Evolutionary conservation across 495 filamentous ascomycete genomes (phyloP).

Genomic region (Entonaema liquescens): DNA sequence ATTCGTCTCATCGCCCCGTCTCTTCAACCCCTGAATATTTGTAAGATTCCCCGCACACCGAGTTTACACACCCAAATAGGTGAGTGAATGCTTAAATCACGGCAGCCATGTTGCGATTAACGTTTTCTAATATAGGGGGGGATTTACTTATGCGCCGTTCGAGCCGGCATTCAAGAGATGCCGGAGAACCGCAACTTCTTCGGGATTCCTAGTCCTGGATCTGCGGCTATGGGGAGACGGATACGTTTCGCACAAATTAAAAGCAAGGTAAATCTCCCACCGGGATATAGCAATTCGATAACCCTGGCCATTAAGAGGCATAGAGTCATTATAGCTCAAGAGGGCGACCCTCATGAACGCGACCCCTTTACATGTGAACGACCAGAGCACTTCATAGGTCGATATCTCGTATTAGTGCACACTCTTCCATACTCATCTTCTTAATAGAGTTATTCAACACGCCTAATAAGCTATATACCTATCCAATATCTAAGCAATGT

Average conservation of each 20-base stretch:
- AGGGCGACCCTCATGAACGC: background rate
- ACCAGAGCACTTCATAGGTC: background rate
- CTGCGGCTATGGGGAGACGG: conserved; percentile 1
- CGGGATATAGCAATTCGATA: background rate
- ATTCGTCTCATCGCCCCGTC: conserved; percentile 3
- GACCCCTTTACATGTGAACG: background rate
- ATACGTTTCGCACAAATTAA: conserved; percentile 21
- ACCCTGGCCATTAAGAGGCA: conserved; percentile 1
- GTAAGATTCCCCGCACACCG: conserved; percentile 14
- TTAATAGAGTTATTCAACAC: too few species aligned
- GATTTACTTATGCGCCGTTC: background rate
- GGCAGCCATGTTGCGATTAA: background rate
- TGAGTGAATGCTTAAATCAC: background rate
- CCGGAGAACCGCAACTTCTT: conserved; percentile 2
- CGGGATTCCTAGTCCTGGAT: conserved; percentile 14
- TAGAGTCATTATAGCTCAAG: background rate
- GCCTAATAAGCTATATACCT: too few species aligned
- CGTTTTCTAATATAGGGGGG: conserved; percentile 14
- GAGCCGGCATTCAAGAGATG: background rate
- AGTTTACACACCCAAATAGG: background rate
- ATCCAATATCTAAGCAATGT: too few species aligned
- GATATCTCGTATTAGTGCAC: background rate
- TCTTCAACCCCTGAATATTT: conserved; percentile 9
- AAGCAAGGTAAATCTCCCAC: conserved; percentile 8
- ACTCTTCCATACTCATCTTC: background rate